Percentiles rank a stretch among this genome's conserved stretches.
Evolutionary conservation across 805 yeast genomes (phyloP).

Genomic region (Sugiyamaella mastotermitis): DNA sequence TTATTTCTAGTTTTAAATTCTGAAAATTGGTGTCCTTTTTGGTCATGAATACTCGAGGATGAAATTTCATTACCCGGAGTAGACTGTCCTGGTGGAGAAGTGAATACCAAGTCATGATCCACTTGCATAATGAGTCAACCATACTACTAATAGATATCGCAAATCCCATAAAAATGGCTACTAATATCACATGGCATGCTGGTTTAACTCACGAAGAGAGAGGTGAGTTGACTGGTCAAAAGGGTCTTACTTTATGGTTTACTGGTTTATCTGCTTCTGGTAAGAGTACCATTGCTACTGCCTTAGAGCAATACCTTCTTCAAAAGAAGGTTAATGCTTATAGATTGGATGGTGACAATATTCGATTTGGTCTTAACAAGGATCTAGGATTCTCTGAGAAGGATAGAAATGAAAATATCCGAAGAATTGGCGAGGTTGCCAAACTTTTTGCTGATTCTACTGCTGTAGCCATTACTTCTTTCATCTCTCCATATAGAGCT

Average conservation of each 20-base stretch:
- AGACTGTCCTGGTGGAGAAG: no score
- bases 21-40: no score
- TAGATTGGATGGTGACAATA: constrained; percentile 88
- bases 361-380: constrained; percentile 90
- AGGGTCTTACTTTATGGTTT: constrained; percentile 89
- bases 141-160: neutral
- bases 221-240: constrained; percentile 60
- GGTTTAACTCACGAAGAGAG: constrained; percentile 84
- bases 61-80: no score
- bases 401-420: constrained; percentile 90
- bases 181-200: constrained; percentile 95
- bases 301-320: constrained; percentile 76
- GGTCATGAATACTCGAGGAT: no score
- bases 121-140: no score
- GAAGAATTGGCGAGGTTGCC: constrained; percentile 92
- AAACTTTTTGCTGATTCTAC: constrained; percentile 93
- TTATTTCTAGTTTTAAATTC: no score
- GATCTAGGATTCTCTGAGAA: constrained; percentile 89
- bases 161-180: constrained; percentile 55
- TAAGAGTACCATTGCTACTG: constrained; percentile 88
- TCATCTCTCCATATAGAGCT: constrained; percentile 82
- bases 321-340: constrained; percentile 67
- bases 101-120: no score
- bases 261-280: constrained; percentile 96
- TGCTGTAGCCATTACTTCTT: constrained; percentile 78